These are phyloP conservation scores for Tricholoma hemisulphureum DNA, from an alignment of 768 basidiomycete species.

Conservation along the genomic window DNA sequence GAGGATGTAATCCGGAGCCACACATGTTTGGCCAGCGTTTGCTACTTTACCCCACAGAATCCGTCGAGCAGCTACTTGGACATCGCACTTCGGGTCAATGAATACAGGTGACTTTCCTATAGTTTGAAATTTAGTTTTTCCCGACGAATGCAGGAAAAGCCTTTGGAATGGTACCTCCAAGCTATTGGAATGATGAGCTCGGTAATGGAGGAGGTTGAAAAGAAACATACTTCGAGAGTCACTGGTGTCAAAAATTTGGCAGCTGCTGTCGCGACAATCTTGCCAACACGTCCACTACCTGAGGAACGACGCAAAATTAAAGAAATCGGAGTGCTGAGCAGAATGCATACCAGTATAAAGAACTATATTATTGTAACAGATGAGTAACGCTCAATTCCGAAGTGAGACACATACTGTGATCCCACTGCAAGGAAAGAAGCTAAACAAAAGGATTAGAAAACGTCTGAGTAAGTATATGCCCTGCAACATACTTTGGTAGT, in stretches of 20 bases:
- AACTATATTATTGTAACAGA: slow-evolving; percentile 34
- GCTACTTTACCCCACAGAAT: slow-evolving; percentile 80
- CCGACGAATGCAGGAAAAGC: not conserved
- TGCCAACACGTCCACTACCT: slow-evolving; percentile 59
- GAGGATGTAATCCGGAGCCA: slow-evolving; percentile 59
- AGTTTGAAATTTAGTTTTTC: not conserved
- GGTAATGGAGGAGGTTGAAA: not conserved
- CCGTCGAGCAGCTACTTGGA: slow-evolving; percentile 64
- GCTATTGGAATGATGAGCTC: slow-evolving; percentile 32
- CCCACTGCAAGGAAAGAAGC: slow-evolving; percentile 74
- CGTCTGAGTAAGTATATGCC: not conserved
- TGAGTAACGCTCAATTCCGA: not conserved
- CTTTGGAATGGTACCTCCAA: slow-evolving; percentile 36
- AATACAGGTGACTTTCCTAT: slow-evolving; percentile 72
- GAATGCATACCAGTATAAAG: slow-evolving; percentile 58
- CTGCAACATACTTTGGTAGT: slow-evolving; percentile 46
- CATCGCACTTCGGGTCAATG: slow-evolving; percentile 66
- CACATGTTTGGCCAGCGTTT: slow-evolving; percentile 78
- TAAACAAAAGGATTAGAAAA: slow-evolving; percentile 25
- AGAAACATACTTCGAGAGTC: slow-evolving; percentile 37
- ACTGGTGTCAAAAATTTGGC: slow-evolving; percentile 75
- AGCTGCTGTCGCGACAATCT: slow-evolving; percentile 69
- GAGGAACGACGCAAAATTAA: slow-evolving; percentile 30
- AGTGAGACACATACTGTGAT: slow-evolving; percentile 38
- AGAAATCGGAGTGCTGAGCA: not conserved